A percentile compares a stretch with the other conserved stretches of the same genome.
phyloP scores from a whole-genome alignment of 1,284 basidiomycete species.

The Cryptococcus hybrid region DNA sequence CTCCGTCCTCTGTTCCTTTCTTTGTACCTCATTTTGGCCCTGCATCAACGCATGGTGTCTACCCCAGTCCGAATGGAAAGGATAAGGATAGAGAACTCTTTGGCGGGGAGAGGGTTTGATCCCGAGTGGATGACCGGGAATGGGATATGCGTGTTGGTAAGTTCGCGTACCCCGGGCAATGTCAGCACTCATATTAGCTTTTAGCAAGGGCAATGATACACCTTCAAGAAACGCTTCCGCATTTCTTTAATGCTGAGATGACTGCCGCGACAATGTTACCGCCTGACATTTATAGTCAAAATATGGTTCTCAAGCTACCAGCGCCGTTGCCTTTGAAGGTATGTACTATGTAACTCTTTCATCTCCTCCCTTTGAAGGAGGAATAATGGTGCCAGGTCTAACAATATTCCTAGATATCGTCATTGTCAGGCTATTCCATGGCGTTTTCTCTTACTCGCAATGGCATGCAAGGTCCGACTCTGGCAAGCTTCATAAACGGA shows the following conservation, averaged over 20 bases:
- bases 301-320: slow-evolving; percentile 43
- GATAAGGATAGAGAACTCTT: slow-evolving; percentile 20
- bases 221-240: slow-evolving; percentile 46
- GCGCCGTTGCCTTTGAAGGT: slow-evolving; percentile 45
- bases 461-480: slow-evolving; percentile 46
- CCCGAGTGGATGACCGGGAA: slow-evolving; percentile 45
- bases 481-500: not conserved
- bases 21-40: slow-evolving; percentile 23
- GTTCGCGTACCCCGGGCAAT: slow-evolving; percentile 5
- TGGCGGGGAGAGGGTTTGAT: slow-evolving; percentile 6
- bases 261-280: slow-evolving; percentile 37
- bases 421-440: slow-evolving; percentile 40
- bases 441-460: slow-evolving; percentile 45
- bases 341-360: slow-evolving; percentile 5
- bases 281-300: slow-evolving; percentile 40
- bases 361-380: not conserved
- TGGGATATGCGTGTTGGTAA: slow-evolving; percentile 49
- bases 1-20: slow-evolving; percentile 19
- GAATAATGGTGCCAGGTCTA: not conserved
- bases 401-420: slow-evolving; percentile 28
- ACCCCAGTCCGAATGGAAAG: slow-evolving; percentile 5
- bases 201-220: slow-evolving; percentile 47
- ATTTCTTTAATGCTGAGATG: slow-evolving; percentile 36
- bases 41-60: not conserved
- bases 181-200: not conserved